Evolutionary conservation across 73 alveolate genomes (phyloP).

Genomic region (Urostyla sp.): DNA sequence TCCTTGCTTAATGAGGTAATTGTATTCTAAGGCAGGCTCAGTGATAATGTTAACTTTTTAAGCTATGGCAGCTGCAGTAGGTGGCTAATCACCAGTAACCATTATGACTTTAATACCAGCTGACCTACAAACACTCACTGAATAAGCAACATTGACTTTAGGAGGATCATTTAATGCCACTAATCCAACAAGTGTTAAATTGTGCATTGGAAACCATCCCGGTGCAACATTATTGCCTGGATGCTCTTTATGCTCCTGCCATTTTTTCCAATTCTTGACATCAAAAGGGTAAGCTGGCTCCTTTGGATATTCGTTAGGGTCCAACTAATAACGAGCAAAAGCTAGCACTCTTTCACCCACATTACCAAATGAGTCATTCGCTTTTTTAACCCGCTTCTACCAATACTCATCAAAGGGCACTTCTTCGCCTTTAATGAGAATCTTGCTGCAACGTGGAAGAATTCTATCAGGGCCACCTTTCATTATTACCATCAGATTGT

Average conservation of each 20-base stretch:
- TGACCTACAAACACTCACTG: conserved; percentile 82
- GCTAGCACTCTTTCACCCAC: conserved; percentile 93
- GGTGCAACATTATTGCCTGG: background rate
- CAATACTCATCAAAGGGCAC: conserved; percentile 53
- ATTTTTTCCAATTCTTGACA: conserved; percentile 40
- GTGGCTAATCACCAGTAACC: conserved; percentile 98
- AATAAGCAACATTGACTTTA: conserved; percentile 81
- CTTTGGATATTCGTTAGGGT: conserved; percentile 48
- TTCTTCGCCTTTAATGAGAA: conserved; percentile 53
- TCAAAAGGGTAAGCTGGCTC: conserved; percentile 19
- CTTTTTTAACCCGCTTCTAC: conserved; percentile 57
- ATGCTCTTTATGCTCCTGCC: conserved; percentile 9
- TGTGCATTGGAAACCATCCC: conserved; percentile 75
- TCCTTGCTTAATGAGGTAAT: conserved; percentile 18
- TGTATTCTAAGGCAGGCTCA: conserved; percentile 52
- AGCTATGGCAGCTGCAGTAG: conserved; percentile 98
- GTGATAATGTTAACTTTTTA: conserved; percentile 75
- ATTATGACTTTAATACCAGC: conserved; percentile 97
- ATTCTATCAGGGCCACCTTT: conserved; percentile 99
- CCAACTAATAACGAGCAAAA: conserved; percentile 72
- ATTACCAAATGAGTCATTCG: conserved; percentile 79
- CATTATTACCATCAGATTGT: conserved; percentile 73
- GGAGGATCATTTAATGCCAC: conserved; percentile 98
- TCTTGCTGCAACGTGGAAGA: conserved; percentile 81
- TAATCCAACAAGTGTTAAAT: conserved; percentile 88